Base-by-base conservation (phyloP, 2,329 filamentous ascomycete genomes). In the Cephalotrichum gorgonifer region DNA sequence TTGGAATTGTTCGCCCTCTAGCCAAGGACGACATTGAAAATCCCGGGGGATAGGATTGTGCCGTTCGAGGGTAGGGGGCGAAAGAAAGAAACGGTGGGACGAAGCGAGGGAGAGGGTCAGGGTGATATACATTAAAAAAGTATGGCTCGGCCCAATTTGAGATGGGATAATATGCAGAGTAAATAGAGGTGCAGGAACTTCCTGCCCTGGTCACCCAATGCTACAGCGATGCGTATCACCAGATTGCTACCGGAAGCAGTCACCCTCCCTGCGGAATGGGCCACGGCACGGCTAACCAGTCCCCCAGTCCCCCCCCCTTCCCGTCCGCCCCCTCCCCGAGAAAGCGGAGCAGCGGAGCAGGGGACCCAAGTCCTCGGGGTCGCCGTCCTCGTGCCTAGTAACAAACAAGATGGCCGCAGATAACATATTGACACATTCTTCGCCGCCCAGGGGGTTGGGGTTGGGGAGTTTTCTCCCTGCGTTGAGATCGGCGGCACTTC, bases 1-100 rank as follows among this genome's bases (percentile, higher is more conserved):
- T 44, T 44, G 12, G 38, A 44, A 42, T 50, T 55, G 45, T 48
- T 6, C n/a, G n/a, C n/a, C n/a, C n/a, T n/a, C n/a, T n/a, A n/a
- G n/a, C n/a, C n/a, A 27, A 25, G 44, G 25, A 15, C 17, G 35
- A 20, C 35, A 39, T 39, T 20, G 35, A 20, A 20, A 20, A n/a
- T 22, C 35, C n/a, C 12, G 12, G 6, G 7, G 33, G 8, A 2
- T 9, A 39, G 17, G n/a, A 15, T 33, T 15, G 30, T 6, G 28
- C 28, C 28, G 28, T 30, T 33, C 12, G n/a, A 33, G 12, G 4
- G n/a, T 33, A 15, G 30, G n/a, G n/a, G 6, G 35, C n/a, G 35
- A 20, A 39, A 11, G 17, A 4, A 7, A 20, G 17, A 20, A 20
- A 9, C 3, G 7, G 35, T 3, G 17, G 35, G 17, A 39, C 7